Percentiles rank a stretch among this genome's conserved stretches.
Conservation (phyloP, 208 protist species). For the Leishmania mexicana region DNA sequence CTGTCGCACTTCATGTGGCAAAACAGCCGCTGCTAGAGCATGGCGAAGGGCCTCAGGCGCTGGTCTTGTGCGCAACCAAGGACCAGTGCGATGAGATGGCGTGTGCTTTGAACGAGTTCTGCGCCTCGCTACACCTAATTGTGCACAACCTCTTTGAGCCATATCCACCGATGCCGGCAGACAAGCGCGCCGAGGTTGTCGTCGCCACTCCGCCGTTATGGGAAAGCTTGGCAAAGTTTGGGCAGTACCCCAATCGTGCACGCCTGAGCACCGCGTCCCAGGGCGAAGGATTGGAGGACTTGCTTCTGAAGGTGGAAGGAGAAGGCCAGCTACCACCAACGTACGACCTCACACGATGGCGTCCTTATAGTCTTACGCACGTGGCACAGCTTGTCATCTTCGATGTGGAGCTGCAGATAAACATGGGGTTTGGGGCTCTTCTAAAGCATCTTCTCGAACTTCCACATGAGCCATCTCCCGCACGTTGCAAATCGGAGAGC, state of each 20-base stretch:
- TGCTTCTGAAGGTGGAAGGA: conserved; percentile 43
- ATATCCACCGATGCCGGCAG: conserved; percentile 59
- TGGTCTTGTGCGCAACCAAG: conserved; percentile 76
- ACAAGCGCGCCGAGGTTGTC: conserved; percentile 74
- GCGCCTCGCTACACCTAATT: conserved; percentile 64
- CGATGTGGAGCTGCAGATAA: conserved; percentile 64
- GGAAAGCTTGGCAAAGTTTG: conserved; percentile 51
- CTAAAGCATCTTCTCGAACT: conserved; percentile 18
- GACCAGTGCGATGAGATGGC: conserved; percentile 73
- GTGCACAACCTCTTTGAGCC: conserved; percentile 83
- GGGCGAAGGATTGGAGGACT: conserved; percentile 53
- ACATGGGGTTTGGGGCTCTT: conserved; percentile 46
- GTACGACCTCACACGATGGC: conserved; percentile 56
- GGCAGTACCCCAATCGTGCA: neutral
- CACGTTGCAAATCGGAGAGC: neutral
- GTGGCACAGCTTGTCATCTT: conserved; percentile 65
- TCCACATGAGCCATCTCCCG: neutral
- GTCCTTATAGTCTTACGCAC: conserved; percentile 59
- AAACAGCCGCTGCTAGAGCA: conserved; percentile 65
- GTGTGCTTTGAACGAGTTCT: conserved; percentile 49
- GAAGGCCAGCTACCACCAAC: conserved; percentile 39
- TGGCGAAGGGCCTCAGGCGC: conserved; percentile 61
- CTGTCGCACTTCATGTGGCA: conserved; percentile 61
- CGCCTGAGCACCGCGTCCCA: conserved; percentile 2
- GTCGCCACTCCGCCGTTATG: conserved; percentile 72